Evolutionary conservation across 306 rosid genomes (phyloP).

Genomic region (Prunus davidiana): DNA sequence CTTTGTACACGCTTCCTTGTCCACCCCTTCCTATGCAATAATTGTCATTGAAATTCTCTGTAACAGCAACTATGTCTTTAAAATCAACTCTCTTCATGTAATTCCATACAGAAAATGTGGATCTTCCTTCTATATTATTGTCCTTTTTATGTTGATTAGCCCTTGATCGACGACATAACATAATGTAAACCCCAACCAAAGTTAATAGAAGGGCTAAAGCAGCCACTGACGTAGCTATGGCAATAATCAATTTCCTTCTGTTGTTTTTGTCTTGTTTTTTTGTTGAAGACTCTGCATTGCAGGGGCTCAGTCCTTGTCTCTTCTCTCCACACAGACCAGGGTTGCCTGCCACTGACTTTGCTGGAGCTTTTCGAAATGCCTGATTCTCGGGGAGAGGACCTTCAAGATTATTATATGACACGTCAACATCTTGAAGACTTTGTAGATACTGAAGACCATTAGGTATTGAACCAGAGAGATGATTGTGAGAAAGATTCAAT

Average conservation of each 20-base stretch:
- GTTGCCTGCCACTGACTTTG: conserved; percentile 43
- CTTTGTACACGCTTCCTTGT: conserved; percentile 62
- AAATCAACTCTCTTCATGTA: not conserved
- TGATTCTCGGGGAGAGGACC: conserved; percentile 43
- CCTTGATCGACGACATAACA: not conserved
- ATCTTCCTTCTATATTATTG: conserved; percentile 29
- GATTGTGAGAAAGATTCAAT: conserved; percentile 55
- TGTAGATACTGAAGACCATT: conserved; percentile 23
- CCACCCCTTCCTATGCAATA: conserved; percentile 67
- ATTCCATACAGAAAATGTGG: conserved; percentile 30
- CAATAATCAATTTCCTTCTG: not conserved
- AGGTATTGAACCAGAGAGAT: conserved; percentile 49
- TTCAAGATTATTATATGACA: conserved; percentile 48
- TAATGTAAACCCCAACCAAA: not conserved
- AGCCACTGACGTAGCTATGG: not conserved
- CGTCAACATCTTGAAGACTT: conserved; percentile 45
- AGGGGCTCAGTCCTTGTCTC: conserved; percentile 30
- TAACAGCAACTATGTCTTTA: conserved; percentile 41
- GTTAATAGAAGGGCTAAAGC: not conserved
- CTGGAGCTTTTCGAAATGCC: conserved; percentile 25
- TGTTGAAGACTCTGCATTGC: not conserved
- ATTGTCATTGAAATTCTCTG: conserved; percentile 48
- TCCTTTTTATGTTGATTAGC: not conserved
- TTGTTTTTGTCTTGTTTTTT: conserved; percentile 18
- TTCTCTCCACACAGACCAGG: conserved; percentile 48